Base-by-base conservation (phyloP, 2,329 filamentous ascomycete genomes). In the Penicillium olsonii region DNA sequence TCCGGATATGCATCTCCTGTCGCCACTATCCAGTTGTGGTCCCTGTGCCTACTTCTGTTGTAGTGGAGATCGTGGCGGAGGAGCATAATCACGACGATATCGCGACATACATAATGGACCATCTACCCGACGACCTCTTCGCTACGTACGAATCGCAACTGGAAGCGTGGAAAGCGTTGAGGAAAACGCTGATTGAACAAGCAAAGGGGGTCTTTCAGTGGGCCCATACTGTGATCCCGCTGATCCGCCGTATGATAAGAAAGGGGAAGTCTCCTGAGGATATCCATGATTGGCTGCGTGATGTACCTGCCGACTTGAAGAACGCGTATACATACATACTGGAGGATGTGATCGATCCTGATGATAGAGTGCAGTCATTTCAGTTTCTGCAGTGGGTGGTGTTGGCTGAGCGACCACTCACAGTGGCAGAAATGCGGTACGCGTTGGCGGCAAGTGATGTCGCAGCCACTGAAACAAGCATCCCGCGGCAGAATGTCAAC, bases 11-110 rank as follows among this genome's bases (percentile, higher is more conserved):
- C 6, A 50, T 57, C 5, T 55, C 54, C 14, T 55, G 52, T 31
- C 54, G 52, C 15, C 54, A 57, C 14, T 57, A 55, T 43, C 54
- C 52, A 6, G 45, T 55, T 4, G 2, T 48, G 5, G 31, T 19
- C 31, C 34, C 33, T 8, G 27, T n/a, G n/a, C n/a, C n/a, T n/a
- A n/a, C n/a, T n/a, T n/a, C n/a, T n/a, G n/a, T n/a, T n/a, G n/a
- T 24, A 7, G 38, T 19, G 19, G 55, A 39, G 44, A 53, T 54
- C 19, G 1, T 10, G 3, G 45, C 54, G 12, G 48, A 56, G 26
- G 15, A 45, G 4, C 38, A 55, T 17, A 52, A 54, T 31, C n/a
- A 50, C 9, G 9, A 45, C 0, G 50, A 45, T 5, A 44, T 42
- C 11, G 12, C 18, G 1, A 27, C n/a, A 34, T 57, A 52, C 12